Base-by-base conservation (phyloP, 2,329 filamentous ascomycete species). In the Apiospora kogelbergensis region DNA sequence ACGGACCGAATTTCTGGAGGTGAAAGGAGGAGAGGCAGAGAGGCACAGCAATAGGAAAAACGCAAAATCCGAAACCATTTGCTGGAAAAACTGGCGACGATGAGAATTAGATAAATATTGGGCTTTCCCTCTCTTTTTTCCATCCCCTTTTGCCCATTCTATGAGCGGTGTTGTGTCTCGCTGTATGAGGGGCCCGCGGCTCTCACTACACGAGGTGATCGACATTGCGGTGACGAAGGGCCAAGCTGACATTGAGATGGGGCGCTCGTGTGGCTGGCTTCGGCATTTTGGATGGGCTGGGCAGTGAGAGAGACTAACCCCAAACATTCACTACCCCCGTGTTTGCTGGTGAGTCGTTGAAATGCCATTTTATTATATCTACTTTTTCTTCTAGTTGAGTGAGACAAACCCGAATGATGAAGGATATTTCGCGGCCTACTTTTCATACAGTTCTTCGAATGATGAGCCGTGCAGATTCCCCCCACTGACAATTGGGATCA, bases 381-480 rank as follows among this genome's bases (percentile, higher is more conserved):
- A 44, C n/a, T 17, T 41, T 20, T 42, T 7, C 22, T 33, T 65
- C 41, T 45, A 37, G 53, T n/a, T 37, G 53, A 37, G 53, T 60
- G 53, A 24, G 45, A 26, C 33, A 63, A 44, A 26, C 15, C 63
- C 44, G 41, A 15, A 65, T 65, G 63, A 65, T 45, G 63, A 65
- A 65, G 22, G 41, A 45, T 45, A 60, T 37, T 53, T n/a, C 63
- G 45, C 63, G 33, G 41, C 17, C 24, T 65, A 10, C 41, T 20
- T 30, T 42, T n/a, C 63, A 30, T 65, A 65, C 63, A 65, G 63
- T 45, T 33, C 24, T 65, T 65, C 26, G 63, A 45, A 65, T 65
- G 63, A 45, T 65, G 63, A 65, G 22, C 41, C 63, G 63, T 65
- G 24, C 63, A 65, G 63, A 65, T 65, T 65, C 63, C 63, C 63